Conservation (phyloP, 768 basidiomycete genomes). For the Pleurotus pulmonarius region DNA sequence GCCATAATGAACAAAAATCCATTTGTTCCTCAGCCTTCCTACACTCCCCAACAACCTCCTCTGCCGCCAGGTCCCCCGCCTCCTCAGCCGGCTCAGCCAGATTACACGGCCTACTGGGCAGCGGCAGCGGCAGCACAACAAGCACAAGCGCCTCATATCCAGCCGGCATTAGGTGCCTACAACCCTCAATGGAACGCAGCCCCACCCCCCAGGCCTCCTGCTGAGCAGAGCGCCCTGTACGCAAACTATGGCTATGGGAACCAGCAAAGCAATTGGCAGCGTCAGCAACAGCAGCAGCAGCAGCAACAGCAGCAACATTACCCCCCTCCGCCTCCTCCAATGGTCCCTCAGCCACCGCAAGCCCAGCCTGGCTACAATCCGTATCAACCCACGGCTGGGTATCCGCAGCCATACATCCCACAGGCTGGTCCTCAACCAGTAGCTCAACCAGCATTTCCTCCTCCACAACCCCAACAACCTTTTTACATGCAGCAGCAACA, state of each 20-base stretch:
- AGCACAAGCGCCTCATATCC: conserved; percentile 38
- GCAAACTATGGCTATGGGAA: conserved; percentile 90
- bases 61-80: conserved; percentile 80
- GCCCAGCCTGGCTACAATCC: conserved; percentile 68
- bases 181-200: conserved; percentile 65
- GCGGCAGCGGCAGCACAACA: conserved; percentile 46
- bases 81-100: conserved; percentile 60
- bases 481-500: conserved; percentile 39
- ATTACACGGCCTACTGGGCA: conserved; percentile 79
- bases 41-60: conserved; percentile 70
- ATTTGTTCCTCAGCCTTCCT: conserved; percentile 66
- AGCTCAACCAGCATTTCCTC: conserved; percentile 46
- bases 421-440: conserved; percentile 54
- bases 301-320: conserved; percentile 50
- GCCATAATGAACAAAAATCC: conserved; percentile 79
- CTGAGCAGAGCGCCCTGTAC: conserved; percentile 79
- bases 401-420: conserved; percentile 64
- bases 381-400: conserved; percentile 67
- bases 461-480: conserved; percentile 43
- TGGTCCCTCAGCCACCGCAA: conserved; percentile 51
- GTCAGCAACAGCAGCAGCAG: conserved; percentile 51
- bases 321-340: conserved; percentile 48
- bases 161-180: conserved; percentile 44
- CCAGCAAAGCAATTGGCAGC: conserved; percentile 61
- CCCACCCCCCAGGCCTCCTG: conserved; percentile 61